Conservation (phyloP, 257 asterid genomes). For the Handroanthus guayacan region DNA sequence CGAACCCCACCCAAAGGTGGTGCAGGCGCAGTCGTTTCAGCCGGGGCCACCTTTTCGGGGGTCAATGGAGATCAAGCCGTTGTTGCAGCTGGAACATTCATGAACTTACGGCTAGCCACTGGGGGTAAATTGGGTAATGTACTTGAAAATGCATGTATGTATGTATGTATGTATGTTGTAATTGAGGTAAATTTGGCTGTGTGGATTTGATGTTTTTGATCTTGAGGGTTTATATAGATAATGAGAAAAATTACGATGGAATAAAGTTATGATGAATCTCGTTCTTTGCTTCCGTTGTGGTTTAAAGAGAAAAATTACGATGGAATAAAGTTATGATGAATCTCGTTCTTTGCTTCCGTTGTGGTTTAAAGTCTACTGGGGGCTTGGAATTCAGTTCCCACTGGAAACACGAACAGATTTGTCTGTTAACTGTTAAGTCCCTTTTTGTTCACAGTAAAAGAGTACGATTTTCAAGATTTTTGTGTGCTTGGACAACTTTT, state of each 20-base stretch:
- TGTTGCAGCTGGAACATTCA: not conserved
- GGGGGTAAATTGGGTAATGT: not conserved
- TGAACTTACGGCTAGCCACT: slow-evolving; percentile 40
- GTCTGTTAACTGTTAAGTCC: slow-evolving; percentile 10
- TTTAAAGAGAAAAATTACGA: slow-evolving; percentile 42
- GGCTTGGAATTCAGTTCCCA: slow-evolving; percentile 56
- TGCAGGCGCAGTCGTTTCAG: not conserved
- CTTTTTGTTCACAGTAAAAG: slow-evolving; percentile 29
- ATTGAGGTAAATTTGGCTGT: slow-evolving; percentile 28
- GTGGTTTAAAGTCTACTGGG: slow-evolving; percentile 44
- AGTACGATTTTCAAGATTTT: not conserved
- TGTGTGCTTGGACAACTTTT: not conserved
- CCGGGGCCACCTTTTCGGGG: not conserved
- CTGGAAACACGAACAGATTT: not conserved
- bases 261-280: slow-evolving; percentile 59
- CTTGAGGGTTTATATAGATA: slow-evolving; percentile 49
- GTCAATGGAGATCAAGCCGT: slow-evolving; percentile 17
- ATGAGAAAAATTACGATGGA: slow-evolving; percentile 30
- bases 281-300: slow-evolving; percentile 67
- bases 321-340: slow-evolving; percentile 60
- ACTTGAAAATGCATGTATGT: not conserved
- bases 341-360: slow-evolving; percentile 68
- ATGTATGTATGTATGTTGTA: not conserved
- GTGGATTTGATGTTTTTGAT: slow-evolving; percentile 28
- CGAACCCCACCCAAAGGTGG: slow-evolving; percentile 22